These are phyloP conservation scores for Acorus calamus DNA, from an alignment of 106 monocot genomes.

Conservation along the genomic window DNA sequence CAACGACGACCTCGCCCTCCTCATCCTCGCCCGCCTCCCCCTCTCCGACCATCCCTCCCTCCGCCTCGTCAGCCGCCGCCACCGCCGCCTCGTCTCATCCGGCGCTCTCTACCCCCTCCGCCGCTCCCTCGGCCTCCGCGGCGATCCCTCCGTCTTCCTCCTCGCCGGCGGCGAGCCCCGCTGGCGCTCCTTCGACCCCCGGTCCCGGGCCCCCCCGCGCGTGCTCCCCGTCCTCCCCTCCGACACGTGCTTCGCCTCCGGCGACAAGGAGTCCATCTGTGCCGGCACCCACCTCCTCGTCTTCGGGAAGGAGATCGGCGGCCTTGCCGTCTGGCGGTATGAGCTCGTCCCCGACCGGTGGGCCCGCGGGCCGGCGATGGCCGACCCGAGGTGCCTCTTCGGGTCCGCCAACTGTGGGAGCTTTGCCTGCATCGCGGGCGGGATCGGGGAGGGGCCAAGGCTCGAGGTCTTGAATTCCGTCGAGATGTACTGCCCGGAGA, in stretches of 20 bases:
- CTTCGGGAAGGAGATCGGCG: constrained; percentile 23
- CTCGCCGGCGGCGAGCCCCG: constrained; percentile 24
- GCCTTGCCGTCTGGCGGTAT: constrained; percentile 25
- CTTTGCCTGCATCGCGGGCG: constrained; percentile 30
- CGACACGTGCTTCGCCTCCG: constrained; percentile 22
- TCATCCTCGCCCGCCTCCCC: constrained; percentile 24
- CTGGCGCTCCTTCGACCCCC: constrained; percentile 28
- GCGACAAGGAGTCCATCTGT: constrained; percentile 25
- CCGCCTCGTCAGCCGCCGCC: constrained; percentile 11
- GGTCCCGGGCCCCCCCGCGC: constrained; percentile 10
- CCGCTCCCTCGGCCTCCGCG: constrained; percentile 11
- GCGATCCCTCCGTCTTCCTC: constrained; percentile 18
- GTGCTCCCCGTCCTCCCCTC: constrained; percentile 19
- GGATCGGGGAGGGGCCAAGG: not conserved
- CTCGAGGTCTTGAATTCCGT: constrained; percentile 20
- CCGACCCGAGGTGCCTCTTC: constrained; percentile 21
- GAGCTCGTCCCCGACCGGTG: constrained; percentile 16
- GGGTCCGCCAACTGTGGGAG: constrained; percentile 26
- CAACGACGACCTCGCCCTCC: constrained; percentile 27
- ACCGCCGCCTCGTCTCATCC: constrained; percentile 11
- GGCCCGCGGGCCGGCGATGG: constrained; percentile 26
- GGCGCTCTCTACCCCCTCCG: constrained; percentile 25
- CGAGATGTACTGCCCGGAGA: constrained; percentile 21
- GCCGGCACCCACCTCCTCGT: constrained; percentile 33
- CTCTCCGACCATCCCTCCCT: constrained; percentile 19